Base-by-base conservation (phyloP, 1,139 yeast genomes). In the Kurtzmaniella quercitrusa region DNA sequence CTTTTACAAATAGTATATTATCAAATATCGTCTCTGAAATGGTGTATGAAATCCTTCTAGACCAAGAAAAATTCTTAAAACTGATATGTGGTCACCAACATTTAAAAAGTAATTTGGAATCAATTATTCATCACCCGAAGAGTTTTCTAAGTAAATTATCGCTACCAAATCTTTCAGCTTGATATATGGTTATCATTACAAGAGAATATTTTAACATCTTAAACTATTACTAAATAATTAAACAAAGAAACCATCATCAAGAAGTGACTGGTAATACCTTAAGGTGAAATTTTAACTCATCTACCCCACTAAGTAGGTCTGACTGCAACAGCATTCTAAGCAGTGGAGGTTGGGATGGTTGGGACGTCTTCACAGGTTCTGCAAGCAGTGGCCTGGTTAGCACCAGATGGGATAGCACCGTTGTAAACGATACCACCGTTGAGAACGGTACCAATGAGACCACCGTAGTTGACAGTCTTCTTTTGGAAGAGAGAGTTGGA, bases 391-490 rank as follows among this genome's bases (percentile, higher is more conserved):
- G 26, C 4, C 15, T 26, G 14, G 21, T 26, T 39, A 14, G 33
- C 33, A 15, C 26, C 38, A 15, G 16, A 11, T 3, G 42, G 42
- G 26, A 36, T 20, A 7, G 38, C 34, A n/a, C 42, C 42, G 17
- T 36, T 18, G 20, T 39, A 39, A 8, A 7, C 16, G 21, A 39
- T 18, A 18, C 40, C 42, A 36, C 40, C 40, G 18, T 39, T 36
- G n/a, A 38, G 15, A 22, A 38, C 36, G 2, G 20, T 23, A 23
- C 20, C 33, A 28, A 38, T 26, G 12, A 26, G 30, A 14, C 30
- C 30, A 9, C 30, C 30, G 30, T 26, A 26, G 30, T 26, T 26
- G 30, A 26, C 30, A 9, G 30, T 26, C 30, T 26, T 26, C 30
- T 26, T 26, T 26, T 26, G 30, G 30, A 26, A 26, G n/a, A 26